phyloP scores from a whole-genome alignment of 2,329 filamentous ascomycete species.

The Hysterium pulicare region DNA sequence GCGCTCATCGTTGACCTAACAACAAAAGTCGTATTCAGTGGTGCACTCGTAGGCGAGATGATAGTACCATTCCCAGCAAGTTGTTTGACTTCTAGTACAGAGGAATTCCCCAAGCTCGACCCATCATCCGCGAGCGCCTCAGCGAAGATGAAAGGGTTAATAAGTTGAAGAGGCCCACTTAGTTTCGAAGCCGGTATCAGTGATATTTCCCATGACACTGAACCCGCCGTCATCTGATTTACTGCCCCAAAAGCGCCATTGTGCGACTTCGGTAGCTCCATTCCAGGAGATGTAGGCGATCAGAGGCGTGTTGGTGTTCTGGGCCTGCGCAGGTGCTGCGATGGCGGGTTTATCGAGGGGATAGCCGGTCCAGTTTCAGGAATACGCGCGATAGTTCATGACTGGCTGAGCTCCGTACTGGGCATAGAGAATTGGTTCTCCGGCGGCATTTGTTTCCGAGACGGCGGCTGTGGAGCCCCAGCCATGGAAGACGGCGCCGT shows the following conservation, averaged over 20 bases:
- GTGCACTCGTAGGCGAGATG: background rate
- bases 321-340: slow-evolving; percentile 29
- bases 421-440: slow-evolving; percentile 51
- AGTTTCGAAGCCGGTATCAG: slow-evolving; percentile 46
- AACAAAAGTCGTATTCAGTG: too few species aligned
- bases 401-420: slow-evolving; percentile 45
- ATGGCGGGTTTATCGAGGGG: slow-evolving; percentile 8
- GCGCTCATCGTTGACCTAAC: too few species aligned
- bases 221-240: slow-evolving; percentile 34
- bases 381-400: slow-evolving; percentile 55
- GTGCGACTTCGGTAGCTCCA: slow-evolving; percentile 45
- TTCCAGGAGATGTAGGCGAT: slow-evolving; percentile 55
- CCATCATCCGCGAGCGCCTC: slow-evolving; percentile 9
- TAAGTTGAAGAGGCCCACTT: slow-evolving; percentile 10
- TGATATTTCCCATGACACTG: slow-evolving; percentile 36
- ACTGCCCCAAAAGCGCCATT: slow-evolving; percentile 50
- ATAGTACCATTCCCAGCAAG: background rate
- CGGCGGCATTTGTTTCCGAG: slow-evolving; percentile 46
- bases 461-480: slow-evolving; percentile 50
- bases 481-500: slow-evolving; percentile 53
- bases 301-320: slow-evolving; percentile 25
- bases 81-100: background rate
- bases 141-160: slow-evolving; percentile 8
- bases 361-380: slow-evolving; percentile 51
- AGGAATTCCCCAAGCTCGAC: slow-evolving; percentile 4